Evolutionary conservation across 768 basidiomycete genomes (phyloP).

Genomic region (Podaxis sp.): DNA sequence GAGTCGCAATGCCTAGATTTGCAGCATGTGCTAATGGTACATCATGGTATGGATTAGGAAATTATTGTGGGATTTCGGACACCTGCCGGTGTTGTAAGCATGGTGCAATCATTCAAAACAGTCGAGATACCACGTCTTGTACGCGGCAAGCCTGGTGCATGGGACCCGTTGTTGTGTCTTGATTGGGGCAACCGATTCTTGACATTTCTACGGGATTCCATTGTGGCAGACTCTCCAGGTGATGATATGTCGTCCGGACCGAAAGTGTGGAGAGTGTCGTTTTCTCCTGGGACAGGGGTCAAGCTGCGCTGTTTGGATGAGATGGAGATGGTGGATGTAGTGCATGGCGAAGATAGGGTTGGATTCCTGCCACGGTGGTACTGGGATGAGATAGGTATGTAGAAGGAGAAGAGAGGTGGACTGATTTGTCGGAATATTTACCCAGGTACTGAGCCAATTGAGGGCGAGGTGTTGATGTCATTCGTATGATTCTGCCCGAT

Average conservation of each 20-base stretch:
- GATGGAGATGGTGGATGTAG: constrained; percentile 54
- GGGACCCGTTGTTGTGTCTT: constrained; percentile 77
- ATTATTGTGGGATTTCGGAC: constrained; percentile 88
- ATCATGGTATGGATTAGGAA: constrained; percentile 46
- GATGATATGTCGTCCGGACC: constrained; percentile 20
- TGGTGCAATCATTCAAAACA: constrained; percentile 74
- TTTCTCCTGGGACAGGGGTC: constrained; percentile 61
- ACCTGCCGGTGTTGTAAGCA: constrained; percentile 64
- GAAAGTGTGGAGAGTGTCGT: constrained; percentile 70
- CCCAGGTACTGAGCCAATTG: constrained; percentile 4
- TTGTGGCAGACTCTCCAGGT: constrained; percentile 24
- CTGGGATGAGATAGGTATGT: constrained; percentile 40
- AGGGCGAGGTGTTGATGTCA: background rate
- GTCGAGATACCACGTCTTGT: constrained; percentile 77
- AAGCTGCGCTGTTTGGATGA: constrained; percentile 47
- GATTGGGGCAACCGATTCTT: constrained; percentile 72
- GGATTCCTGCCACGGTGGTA: constrained; percentile 83
- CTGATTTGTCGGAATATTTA: constrained; percentile 3
- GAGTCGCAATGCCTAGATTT: constrained; percentile 24
- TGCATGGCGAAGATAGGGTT: constrained; percentile 66
- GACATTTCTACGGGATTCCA: constrained; percentile 44
- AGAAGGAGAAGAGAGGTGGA: background rate
- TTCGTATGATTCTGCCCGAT: background rate
- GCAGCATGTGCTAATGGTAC: constrained; percentile 10
- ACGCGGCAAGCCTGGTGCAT: constrained; percentile 69